Evolutionary conservation across 306 rosid species (phyloP), one percentile per base, ranked within the genome.

Genomic region (Vigna unguiculata): DNA sequence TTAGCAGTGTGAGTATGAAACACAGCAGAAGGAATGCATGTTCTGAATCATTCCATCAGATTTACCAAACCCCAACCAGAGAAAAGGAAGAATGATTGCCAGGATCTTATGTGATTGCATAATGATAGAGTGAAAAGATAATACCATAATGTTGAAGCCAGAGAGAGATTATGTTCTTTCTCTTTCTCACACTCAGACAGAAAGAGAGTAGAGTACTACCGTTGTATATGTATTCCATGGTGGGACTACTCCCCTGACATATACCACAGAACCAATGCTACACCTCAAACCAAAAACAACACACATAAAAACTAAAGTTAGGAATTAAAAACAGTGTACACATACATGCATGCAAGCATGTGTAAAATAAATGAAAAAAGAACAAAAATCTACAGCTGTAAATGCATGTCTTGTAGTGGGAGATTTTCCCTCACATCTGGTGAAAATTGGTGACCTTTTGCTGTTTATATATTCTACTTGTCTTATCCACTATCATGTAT

Each of bases 311-410:
- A 64, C 43, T n/a, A 64, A 20, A 9, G 52, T 36, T 7, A 58
- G 12, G 20, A 30, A 60, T 15, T 40, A 6, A 7, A 21, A 55
- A 11, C 62, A 24, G 4, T 12, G 10, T 54, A 4, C 12, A 20
- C 1, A 41, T 8, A 38, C 15, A 43, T 41, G 13, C 47, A 43
- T 43, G 5, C n/a, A 8, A 12, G 7, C n/a, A 8, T 22, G 7
- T 13, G 47, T 10, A 60, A 19, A 53, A 9, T 9, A 20, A 53
- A 53, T 53, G 59, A 19, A 20, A 52, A 43, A 20, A 60, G 61
- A 58, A 54, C 76, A 52, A 81, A 78, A 86, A 71, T 58, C 85
- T 72, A 75, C 91, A 87, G 94, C 94, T 89, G 91, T 86, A 72
- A 82, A 45, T 75, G 53, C 80, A 81, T 80, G 85, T 87, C 90